Evolutionary conservation across 2,329 filamentous ascomycete species (phyloP).

Genomic region (Amauroascus verrucosus): DNA sequence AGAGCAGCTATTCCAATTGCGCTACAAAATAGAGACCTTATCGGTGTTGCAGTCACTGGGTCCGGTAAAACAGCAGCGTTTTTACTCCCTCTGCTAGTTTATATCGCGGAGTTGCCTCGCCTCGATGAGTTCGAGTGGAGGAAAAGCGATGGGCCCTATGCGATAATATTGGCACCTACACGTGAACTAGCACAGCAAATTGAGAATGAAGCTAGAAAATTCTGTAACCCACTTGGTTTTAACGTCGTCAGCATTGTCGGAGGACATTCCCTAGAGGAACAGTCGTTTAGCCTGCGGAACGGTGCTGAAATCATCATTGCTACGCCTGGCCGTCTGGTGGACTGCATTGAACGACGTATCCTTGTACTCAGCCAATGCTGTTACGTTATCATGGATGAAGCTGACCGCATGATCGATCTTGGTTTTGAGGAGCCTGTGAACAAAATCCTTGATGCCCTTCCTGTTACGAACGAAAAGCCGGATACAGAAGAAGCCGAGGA

Average conservation of each 20-base stretch:
- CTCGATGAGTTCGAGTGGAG: conserved; percentile 71
- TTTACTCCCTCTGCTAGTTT: conserved; percentile 79
- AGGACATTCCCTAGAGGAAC: conserved; percentile 89
- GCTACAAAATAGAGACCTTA: conserved; percentile 84
- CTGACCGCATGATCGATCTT: conserved; percentile 96
- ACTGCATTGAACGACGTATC: conserved; percentile 88
- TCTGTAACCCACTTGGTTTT: conserved; percentile 81
- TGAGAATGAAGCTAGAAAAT: conserved; percentile 85
- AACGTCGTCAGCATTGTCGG: conserved; percentile 96
- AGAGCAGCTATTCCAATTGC: conserved; percentile 92
- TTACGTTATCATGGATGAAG: conserved; percentile 99
- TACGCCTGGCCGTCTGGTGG: conserved; percentile 92
- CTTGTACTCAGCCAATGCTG: conserved; percentile 92
- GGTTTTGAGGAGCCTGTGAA: conserved; percentile 97
- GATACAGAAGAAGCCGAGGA: conserved; percentile 89
- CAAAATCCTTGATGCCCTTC: conserved; percentile 90
- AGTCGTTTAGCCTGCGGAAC: conserved; percentile 78
- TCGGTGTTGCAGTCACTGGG: conserved; percentile 94
- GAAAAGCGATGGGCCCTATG: conserved; percentile 91
- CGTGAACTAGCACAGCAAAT: conserved; percentile 97
- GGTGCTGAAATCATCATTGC: conserved; percentile 97
- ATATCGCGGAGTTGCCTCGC: conserved; percentile 82
- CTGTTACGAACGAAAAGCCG: conserved; percentile 87
- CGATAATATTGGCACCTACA: conserved; percentile 91
- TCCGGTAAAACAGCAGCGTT: conserved; percentile 98